These are phyloP conservation scores for Pelargonium myrrhifolium DNA, from an alignment of 441 rosid genomes.

Conservation along the genomic window DNA sequence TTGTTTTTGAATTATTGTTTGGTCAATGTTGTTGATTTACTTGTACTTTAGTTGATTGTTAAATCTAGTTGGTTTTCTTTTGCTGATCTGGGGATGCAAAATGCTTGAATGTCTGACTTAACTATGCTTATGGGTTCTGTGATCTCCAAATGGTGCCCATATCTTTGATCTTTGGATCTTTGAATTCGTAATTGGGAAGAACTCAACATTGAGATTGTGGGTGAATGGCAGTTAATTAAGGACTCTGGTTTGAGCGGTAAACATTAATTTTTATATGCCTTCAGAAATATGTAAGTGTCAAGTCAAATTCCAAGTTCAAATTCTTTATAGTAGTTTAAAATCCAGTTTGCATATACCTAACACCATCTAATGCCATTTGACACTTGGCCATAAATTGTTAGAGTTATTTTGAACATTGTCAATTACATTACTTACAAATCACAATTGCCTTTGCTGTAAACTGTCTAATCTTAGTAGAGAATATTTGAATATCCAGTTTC, in stretches of 20 bases:
- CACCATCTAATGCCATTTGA: background rate
- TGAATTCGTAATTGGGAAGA: background rate
- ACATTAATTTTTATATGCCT: background rate
- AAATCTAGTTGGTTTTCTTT: background rate
- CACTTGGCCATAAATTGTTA: too few species aligned
- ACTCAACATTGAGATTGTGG: background rate
- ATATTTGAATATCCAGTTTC: background rate
- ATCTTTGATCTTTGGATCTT: background rate
- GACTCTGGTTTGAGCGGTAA: too few species aligned
- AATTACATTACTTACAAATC: background rate
- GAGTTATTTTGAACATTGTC: too few species aligned
- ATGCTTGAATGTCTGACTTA: background rate
- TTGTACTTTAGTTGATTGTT: background rate
- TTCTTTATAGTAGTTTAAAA: background rate
- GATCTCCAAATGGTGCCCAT: background rate
- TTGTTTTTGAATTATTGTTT: background rate
- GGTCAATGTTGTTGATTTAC: background rate
- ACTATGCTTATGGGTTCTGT: background rate
- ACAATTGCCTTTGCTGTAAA: background rate
- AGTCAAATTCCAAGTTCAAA: too few species aligned
- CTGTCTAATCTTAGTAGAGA: background rate
- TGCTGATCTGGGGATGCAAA: background rate
- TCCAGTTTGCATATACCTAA: background rate
- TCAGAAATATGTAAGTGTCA: too few species aligned
- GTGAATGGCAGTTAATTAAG: background rate